Base-by-base conservation (phyloP, 371 early-diverging fungal genomes). In the Circinella umbellata region DNA sequence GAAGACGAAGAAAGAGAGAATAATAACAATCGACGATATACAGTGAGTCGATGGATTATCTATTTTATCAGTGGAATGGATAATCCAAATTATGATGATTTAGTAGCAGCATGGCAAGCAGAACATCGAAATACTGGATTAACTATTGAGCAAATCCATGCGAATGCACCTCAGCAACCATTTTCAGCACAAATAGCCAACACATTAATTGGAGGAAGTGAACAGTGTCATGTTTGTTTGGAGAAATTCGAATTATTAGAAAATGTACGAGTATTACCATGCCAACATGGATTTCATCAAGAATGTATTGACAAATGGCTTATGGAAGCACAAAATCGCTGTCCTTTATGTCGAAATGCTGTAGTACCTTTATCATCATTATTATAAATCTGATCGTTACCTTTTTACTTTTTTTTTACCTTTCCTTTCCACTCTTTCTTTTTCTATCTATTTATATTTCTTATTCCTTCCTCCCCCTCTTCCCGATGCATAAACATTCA, bases 261-360 rank as follows among this genome's bases (percentile, higher is more conserved):
- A 9, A 73, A 80, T 51, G 74, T 91, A 51, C 75, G 91, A 14
- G 80, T 85, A 9, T 73, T 93, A 66, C 72, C 77, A 17, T 93
- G 95, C 75, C 68, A 79, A 11, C 95, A 94, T 68, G 87, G 85
- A 46, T 94, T 91, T 78, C 95, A 94, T 76, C 79, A 79, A 62
- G 85, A 87, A 11, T 94, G 94, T 76, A 85, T 94, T n/a, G 93
- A 94, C 71, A 80, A 86, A 66, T 91, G 92, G 92, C 80, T 90
- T 17, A 69, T 61, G 3, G 73, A 73, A 63, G 73, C 63, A 37
- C 65, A 65, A 51, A 70, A 70, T 39, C 38, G 66, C 17, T 70
- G 70, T 61, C 70, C 70, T 10, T 42, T 70, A 14, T 70, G 70
- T 60, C 59, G 70, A 51, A 65, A 48, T 15, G 47, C 61, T 4